Evolutionary conservation across 495 filamentous ascomycete genomes (phyloP).

Genomic region (Neurospora sp.): DNA sequence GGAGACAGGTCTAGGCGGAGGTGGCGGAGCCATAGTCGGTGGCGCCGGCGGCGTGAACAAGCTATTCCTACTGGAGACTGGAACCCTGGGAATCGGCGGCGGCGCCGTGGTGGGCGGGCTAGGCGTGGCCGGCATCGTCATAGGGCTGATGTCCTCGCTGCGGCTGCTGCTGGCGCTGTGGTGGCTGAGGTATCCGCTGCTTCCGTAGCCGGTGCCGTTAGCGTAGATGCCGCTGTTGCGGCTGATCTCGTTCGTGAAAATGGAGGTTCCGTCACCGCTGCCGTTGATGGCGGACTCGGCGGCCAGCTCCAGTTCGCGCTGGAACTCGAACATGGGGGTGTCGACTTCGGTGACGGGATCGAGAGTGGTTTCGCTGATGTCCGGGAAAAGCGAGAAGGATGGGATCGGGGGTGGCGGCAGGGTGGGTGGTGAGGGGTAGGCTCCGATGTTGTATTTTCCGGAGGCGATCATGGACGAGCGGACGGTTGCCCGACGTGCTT

Average conservation of each 20-base stretch:
- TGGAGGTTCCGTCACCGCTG: background rate
- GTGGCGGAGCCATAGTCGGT: background rate
- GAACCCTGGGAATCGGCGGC: background rate
- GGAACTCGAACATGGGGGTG: slow-evolving; percentile 11
- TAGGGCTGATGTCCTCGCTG: background rate
- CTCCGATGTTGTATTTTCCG: background rate
- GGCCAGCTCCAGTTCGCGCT: slow-evolving; percentile 12
- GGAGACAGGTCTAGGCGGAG: background rate
- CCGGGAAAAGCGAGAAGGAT: slow-evolving; percentile 19
- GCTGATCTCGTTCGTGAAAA: background rate
- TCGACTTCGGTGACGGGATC: slow-evolving; percentile 18
- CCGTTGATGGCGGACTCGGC: slow-evolving; percentile 5
- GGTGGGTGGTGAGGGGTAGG: slow-evolving; percentile 2
- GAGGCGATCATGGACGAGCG: slow-evolving; percentile 10
- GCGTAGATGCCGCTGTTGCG: background rate
- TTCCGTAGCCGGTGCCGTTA: background rate
- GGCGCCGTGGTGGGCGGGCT: background rate
- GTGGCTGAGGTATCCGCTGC: background rate
- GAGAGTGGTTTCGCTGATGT: slow-evolving; percentile 12
- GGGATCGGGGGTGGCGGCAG: slow-evolving; percentile 10
- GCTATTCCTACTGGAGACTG: background rate
- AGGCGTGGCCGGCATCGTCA: background rate
- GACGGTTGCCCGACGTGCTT: slow-evolving; percentile 9
- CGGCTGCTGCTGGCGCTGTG: background rate
- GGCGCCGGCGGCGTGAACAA: background rate